Base-by-base conservation (phyloP, 2,329 filamentous ascomycete genomes). In the Phaeoacremonium minimum region DNA sequence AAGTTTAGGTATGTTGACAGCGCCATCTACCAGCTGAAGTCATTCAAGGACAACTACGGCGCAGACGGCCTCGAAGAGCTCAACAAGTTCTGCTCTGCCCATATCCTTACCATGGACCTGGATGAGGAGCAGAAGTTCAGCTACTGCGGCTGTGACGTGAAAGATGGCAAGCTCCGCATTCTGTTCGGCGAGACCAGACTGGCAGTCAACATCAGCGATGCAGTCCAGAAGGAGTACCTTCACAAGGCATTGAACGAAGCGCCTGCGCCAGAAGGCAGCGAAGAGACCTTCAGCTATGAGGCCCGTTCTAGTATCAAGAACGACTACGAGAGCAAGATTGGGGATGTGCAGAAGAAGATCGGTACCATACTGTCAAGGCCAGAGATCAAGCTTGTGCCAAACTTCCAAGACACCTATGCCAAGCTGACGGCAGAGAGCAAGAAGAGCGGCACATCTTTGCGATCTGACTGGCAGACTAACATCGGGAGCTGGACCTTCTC, bases 1-100 rank as follows among this genome's bases (percentile, higher is more conserved):
- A n/a, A n/a, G n/a, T n/a, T n/a, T 30, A 74, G 70, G 6, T 74
- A 75, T 46, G 45, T 73, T 41, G 51, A 60, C 1, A 58, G 55
- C n/a, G 66, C 62, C 19, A 52, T 64, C 42, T 58, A 51, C 22
- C 56, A 61, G 36, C 45, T 75, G 17, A 58, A 62, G 32, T 54
- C 63, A 29, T 68, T 65, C 37, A 40, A 57, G 31, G 41, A 51
- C 3, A 53, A 40, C 5, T 52, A 64, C 35, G 68, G 62, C 32
- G 57, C 63, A 26, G 53, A 58, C 1, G 60, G 58, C 33, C 55
- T 63, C 36, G 44, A 50, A 6, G 73, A 76, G 50, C 51, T 78
- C 44, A 77, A 77, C 51, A 52, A 51, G 26, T 61, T 73, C 42
- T 60, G 55, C 45, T 42, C 53, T 16, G 56, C 60, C 3, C 71